Percentiles rank a stretch among this genome's conserved stretches.
These are phyloP conservation scores for Starmerella roubikii DNA, from an alignment of 805 yeast species.

Conservation along the genomic window DNA sequence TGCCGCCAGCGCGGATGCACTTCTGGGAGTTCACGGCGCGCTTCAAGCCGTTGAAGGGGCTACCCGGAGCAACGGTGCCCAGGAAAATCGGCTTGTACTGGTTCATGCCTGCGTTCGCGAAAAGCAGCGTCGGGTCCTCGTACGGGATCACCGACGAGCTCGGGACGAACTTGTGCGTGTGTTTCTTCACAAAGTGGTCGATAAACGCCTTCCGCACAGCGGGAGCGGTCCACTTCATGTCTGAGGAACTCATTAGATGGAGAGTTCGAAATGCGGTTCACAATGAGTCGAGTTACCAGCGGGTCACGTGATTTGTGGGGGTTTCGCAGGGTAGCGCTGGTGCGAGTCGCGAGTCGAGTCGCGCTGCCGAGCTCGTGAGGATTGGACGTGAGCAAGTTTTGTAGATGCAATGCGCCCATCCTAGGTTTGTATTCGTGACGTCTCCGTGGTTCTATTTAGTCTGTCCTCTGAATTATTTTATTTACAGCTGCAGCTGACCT, in stretches of 20 bases:
- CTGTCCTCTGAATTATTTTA: too few relatives aligned
- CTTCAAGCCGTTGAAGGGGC: conserved; percentile 69
- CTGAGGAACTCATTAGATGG: conserved; percentile 1
- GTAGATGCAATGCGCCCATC: too few relatives aligned
- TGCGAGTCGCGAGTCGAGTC: too few relatives aligned
- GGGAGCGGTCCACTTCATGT: conserved; percentile 22
- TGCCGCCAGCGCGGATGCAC: conserved; percentile 99
- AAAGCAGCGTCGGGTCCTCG: conserved; percentile 92
- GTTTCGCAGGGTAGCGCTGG: too few relatives aligned
- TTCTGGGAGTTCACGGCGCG: conserved; percentile 94
- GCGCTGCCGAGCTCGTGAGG: too few relatives aligned
- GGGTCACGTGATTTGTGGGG: too few relatives aligned
- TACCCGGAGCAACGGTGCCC: conserved; percentile 93
- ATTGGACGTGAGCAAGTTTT: too few relatives aligned
- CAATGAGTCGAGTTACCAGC: too few relatives aligned
- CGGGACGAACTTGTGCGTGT: conserved; percentile 69
- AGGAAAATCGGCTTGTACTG: conserved; percentile 95
- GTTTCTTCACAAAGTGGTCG: conserved; percentile 53
- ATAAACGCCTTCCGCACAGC: conserved; percentile 73
- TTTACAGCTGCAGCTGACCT: too few relatives aligned
- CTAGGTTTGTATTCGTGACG: too few relatives aligned
- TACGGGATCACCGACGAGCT: conserved; percentile 93
- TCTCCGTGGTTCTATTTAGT: too few relatives aligned
- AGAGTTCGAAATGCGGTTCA: too few relatives aligned
- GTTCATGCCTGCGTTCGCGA: conserved; percentile 99